Conservation (phyloP, 139 green algal genomes). For the Yamagishiella unicocca region DNA sequence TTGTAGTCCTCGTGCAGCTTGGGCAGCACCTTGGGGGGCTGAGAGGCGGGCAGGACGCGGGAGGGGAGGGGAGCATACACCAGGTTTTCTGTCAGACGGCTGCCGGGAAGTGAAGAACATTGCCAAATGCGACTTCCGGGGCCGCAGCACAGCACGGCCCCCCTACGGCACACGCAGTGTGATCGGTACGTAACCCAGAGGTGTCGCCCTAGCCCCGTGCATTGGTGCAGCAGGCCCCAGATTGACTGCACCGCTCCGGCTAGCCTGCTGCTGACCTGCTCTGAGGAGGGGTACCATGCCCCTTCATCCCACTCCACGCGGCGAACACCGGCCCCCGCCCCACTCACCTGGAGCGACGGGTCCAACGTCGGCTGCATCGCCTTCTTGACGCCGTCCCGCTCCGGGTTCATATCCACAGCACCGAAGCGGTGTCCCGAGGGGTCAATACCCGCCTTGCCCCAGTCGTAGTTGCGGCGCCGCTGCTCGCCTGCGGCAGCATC, state of each 20-base stretch:
- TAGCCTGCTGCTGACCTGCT: too few species aligned
- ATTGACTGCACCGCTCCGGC: too few species aligned
- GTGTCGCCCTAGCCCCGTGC: too few species aligned
- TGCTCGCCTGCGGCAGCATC: slow-evolving; percentile 71
- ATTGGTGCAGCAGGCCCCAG: too few species aligned
- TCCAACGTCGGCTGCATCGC: slow-evolving; percentile 64
- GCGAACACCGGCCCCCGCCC: background rate
- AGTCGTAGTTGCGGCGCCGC: slow-evolving; percentile 75
- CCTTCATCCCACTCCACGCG: too few species aligned
- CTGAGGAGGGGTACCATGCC: too few species aligned
- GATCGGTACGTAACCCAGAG: too few species aligned
- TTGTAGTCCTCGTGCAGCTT: slow-evolving; percentile 71
- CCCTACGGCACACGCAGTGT: too few species aligned
- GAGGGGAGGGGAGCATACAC: slow-evolving; percentile 1
- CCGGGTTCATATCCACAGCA: slow-evolving; percentile 53
- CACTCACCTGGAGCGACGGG: slow-evolving; percentile 19
- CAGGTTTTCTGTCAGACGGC: too few species aligned
- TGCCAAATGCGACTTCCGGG: too few species aligned
- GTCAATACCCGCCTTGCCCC: slow-evolving; percentile 65
- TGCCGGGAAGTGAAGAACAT: too few species aligned
- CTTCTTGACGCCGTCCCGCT: slow-evolving; percentile 68
- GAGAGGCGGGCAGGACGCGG: slow-evolving; percentile 9
- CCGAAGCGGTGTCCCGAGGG: slow-evolving; percentile 66
- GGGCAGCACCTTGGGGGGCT: slow-evolving; percentile 54
- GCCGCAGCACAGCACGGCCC: too few species aligned